Conservation (phyloP, 257 asterid genomes). For the Buddleja alternifolia region DNA sequence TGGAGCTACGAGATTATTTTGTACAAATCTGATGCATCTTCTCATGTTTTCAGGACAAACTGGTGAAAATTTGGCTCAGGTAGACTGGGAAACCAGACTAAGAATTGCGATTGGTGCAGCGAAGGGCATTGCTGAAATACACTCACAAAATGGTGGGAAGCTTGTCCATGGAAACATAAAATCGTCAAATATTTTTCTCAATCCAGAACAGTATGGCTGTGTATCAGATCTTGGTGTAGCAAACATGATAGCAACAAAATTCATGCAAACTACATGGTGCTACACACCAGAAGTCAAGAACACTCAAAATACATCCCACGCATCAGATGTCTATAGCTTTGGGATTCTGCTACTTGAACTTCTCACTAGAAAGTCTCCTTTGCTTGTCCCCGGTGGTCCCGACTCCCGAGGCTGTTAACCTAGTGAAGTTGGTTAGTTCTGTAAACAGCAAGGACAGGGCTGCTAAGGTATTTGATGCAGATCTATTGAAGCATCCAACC, state of each 20-base stretch:
- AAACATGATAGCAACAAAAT: not conserved
- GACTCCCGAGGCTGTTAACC: slow-evolving; percentile 10
- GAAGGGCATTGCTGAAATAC: slow-evolving; percentile 7
- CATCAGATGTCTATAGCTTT: slow-evolving; percentile 25
- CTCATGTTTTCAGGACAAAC: too few relatives aligned
- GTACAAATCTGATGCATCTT: too few relatives aligned
- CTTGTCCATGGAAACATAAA: slow-evolving; percentile 22
- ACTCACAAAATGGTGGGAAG: not conserved
- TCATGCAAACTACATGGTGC: slow-evolving; percentile 2
- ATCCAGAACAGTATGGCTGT: not conserved
- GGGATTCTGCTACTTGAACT: slow-evolving; percentile 20
- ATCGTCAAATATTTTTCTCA: slow-evolving; percentile 12
- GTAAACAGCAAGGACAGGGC: not conserved
- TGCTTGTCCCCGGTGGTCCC: slow-evolving; percentile 6
- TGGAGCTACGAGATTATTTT: not conserved
- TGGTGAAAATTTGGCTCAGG: not conserved
- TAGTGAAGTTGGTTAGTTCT: slow-evolving; percentile 15
- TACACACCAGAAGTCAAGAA: slow-evolving; percentile 20
- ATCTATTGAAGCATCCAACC: not conserved
- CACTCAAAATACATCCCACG: not conserved
- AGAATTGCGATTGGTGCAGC: slow-evolving; percentile 13
- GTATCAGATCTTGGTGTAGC: slow-evolving; percentile 18
- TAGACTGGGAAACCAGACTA: slow-evolving; percentile 12
- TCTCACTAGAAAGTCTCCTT: slow-evolving; percentile 20
- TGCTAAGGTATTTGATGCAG: slow-evolving; percentile 15